phyloP scores from a whole-genome alignment of 768 basidiomycete genomes.

The Collybiopsis confluens region DNA sequence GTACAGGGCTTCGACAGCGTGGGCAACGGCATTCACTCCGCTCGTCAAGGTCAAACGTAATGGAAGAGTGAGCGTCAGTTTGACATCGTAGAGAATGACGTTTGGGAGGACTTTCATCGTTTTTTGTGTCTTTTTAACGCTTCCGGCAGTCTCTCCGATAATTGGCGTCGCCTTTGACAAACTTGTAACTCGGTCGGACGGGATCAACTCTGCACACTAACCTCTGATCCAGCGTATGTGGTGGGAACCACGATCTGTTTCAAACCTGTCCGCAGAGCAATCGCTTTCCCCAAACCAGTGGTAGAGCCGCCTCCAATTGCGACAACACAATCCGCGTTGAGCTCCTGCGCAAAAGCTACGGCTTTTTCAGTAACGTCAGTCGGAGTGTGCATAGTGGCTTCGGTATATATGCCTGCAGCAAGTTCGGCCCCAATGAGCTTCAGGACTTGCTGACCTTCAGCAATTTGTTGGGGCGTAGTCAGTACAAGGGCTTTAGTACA shows the following conservation, averaged over 20 bases:
- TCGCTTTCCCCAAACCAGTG: slow-evolving; percentile 35
- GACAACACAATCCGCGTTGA: slow-evolving; percentile 31
- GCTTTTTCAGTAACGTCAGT: slow-evolving; percentile 32
- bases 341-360: slow-evolving; percentile 17
- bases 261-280: slow-evolving; percentile 33
- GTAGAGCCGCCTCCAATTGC: slow-evolving; percentile 34
- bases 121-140: slow-evolving; percentile 34
- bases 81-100: slow-evolving; percentile 36
- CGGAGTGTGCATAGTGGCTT: slow-evolving; percentile 39
- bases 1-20: slow-evolving; percentile 38
- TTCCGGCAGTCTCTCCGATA: slow-evolving; percentile 35
- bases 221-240: slow-evolving; percentile 36
- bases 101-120: slow-evolving; percentile 32
- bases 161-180: slow-evolving; percentile 28
- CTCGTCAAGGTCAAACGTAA: slow-evolving; percentile 29
- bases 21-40: slow-evolving; percentile 38
- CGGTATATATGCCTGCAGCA: slow-evolving; percentile 29
- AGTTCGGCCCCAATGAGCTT: slow-evolving; percentile 13
- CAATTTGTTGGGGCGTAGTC: slow-evolving; percentile 27
- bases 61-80: slow-evolving; percentile 32
- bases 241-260: slow-evolving; percentile 37
- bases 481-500: slow-evolving; percentile 30
- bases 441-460: slow-evolving; percentile 21
- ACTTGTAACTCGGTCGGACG: neutral
- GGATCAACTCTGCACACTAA: neutral